These are phyloP conservation scores for Guadua angustifolia DNA, from an alignment of 176 grass and related monocot species.

Conservation along the genomic window DNA sequence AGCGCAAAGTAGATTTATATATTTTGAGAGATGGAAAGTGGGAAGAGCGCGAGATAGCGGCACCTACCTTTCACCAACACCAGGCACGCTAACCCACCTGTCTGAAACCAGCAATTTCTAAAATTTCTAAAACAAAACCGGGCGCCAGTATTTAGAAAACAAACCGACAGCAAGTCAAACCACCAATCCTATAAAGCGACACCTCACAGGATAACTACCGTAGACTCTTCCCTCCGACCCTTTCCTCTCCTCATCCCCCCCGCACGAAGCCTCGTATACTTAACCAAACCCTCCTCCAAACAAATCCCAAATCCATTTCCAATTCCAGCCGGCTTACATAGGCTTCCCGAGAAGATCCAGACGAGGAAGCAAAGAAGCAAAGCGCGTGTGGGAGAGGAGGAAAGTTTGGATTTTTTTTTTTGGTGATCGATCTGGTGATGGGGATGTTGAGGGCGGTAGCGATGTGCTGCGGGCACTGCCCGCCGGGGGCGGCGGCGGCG, in stretches of 20 bases:
- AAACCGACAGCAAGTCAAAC: conserved; percentile 35
- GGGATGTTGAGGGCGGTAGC: conserved; percentile 60
- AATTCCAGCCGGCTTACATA: not conserved
- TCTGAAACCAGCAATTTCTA: not conserved
- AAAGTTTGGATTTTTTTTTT: conserved; percentile 21
- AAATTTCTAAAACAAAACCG: not conserved
- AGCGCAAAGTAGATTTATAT: too few relatives aligned
- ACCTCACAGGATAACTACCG: conserved; percentile 49
- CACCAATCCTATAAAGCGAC: conserved; percentile 49
- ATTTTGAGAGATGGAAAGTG: too few relatives aligned
- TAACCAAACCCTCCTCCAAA: conserved; percentile 46
- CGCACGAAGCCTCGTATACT: conserved; percentile 2
- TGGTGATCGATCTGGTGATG: not conserved
- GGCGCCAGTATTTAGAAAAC: too few relatives aligned
- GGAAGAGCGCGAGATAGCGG: too few relatives aligned
- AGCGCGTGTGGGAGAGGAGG: not conserved
- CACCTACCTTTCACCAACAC: not conserved
- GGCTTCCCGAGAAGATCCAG: not conserved
- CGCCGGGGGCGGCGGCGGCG: conserved; percentile 56
- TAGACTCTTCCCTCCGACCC: conserved; percentile 5
- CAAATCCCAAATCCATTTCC: conserved; percentile 31
- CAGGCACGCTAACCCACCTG: not conserved
- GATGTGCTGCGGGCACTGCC: conserved; percentile 67
- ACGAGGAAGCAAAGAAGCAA: not conserved
- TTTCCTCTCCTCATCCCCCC: too few relatives aligned